Conservation (phyloP, 441 rosid species). For the Euphorbia neoarborescens region DNA sequence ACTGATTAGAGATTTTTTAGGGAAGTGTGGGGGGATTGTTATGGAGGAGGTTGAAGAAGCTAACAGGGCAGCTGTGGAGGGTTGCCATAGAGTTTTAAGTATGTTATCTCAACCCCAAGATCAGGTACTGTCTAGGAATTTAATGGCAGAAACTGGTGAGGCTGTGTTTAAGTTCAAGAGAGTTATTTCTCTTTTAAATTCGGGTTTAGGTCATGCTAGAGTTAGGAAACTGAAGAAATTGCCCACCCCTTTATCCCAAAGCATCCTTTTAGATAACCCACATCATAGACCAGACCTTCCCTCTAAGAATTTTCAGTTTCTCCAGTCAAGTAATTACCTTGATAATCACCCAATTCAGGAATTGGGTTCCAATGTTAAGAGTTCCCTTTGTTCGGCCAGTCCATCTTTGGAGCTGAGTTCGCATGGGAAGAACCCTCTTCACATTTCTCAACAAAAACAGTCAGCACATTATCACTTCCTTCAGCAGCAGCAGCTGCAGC, state of each 20-base stretch:
- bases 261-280: slow-evolving; percentile 49
- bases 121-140: slow-evolving; percentile 42
- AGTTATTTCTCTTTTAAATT: slow-evolving; percentile 59
- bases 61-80: slow-evolving; percentile 66
- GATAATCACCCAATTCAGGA: slow-evolving; percentile 37
- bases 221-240: slow-evolving; percentile 58
- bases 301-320: slow-evolving; percentile 37
- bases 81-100: slow-evolving; percentile 52
- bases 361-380: slow-evolving; percentile 45
- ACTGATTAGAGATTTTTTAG: slow-evolving; percentile 13
- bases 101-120: slow-evolving; percentile 52
- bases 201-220: slow-evolving; percentile 80
- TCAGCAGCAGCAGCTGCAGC: slow-evolving; percentile 36
- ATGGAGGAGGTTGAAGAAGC: slow-evolving; percentile 93
- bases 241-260: slow-evolving; percentile 41
- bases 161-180: slow-evolving; percentile 75
- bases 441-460: slow-evolving; percentile 35
- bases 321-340: slow-evolving; percentile 33
- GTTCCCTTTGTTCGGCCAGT: slow-evolving; percentile 44
- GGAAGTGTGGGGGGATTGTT: no score
- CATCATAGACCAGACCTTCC: slow-evolving; percentile 33
- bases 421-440: slow-evolving; percentile 46
- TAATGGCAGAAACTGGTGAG: slow-evolving; percentile 63
- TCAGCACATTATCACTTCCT: slow-evolving; percentile 34
- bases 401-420: slow-evolving; percentile 47